Base-by-base conservation (phyloP, 345 rosid genomes). In the Heritiera littoralis region DNA sequence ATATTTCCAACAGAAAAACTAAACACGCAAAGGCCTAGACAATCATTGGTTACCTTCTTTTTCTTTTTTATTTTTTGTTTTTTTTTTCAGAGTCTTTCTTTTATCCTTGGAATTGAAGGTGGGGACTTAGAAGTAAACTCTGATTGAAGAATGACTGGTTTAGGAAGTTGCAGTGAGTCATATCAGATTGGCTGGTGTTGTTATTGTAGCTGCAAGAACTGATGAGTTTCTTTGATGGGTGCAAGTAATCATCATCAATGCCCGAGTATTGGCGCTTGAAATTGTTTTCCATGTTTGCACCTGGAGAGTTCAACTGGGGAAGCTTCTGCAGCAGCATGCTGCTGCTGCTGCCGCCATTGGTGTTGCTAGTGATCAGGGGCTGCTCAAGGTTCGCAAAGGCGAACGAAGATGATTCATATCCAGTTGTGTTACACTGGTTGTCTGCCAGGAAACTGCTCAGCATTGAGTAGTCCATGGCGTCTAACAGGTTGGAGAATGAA, bases 401-500 rank as follows among this genome's bases (percentile, higher is more conserved):
- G 77, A 76, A 66, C 1, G 86, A 15, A 41, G 43, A 23, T 75
- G 86, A 68, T 1, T 86, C 90, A 10, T 83, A 77, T 28, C 84
- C 92, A 2, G 70, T 40, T 13, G 83, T 61, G 43, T 72, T 81
- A 41, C 80, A 82, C 9, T 76, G 90, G 59, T 80, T 89, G 59
- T 95, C 99, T 8, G 87, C 80, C 0, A 93, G 84, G 65, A 93
- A 66, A 67, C 84, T 91, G 41, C 89, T 79, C 54, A 91, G 83
- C 65, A 94, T 17, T 9, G 93, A 79, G 83, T 86, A 89, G 85
- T 96, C 99, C 87, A 85, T 75, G 61, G 94, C 89, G 41, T 96
- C 98, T 1, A 96, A 23, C 64, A 94, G 78, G 88, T 90, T 92
- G 20, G 98, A 89, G 86, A 94, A 89, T 9, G 97, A 94, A 23